Base-by-base conservation (phyloP, 2,329 filamentous ascomycete species). In the Rhinocladiella similis region DNA sequence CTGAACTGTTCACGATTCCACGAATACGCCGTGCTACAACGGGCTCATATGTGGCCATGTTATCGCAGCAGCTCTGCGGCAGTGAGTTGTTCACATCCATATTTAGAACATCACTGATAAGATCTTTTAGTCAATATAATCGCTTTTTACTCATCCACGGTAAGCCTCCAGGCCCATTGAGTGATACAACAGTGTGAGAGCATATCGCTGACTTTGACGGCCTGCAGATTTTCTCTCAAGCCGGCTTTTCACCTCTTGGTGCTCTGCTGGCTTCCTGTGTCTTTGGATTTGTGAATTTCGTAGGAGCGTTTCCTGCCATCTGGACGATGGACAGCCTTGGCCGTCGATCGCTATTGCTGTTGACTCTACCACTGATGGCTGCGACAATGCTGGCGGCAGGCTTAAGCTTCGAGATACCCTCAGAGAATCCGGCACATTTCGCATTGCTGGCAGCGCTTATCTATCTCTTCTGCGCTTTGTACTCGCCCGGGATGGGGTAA, bases 131-230 rank as follows among this genome's bases (percentile, higher is more conserved):
- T 87, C 70, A 87, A 88, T 66, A 87, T 89, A 53, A 87, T 89
- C 50, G 83, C 85, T 3, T 89, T 89, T 70, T 90, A 90, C 70
- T 86, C 83, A 1, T 83, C 83, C 54, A 78, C 67, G n/a, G 78
- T 60, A 57, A 36, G 53, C 18, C 13, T n/a, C 36, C 38, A 16
- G 5, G 38, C 10, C 38, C 14, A 19, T 29, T 2, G 19, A 27
- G 5, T 35, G 36, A 51, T 27, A 33, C 6, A 7, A 12, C 3
- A 6, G 7, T 33, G 7, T 3, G 10, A 33, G 29, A 7, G 10
- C 29, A 7, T 33, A 9, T 46, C 10, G 36, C 14, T 41, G 38
- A 41, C n/a, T 41, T 19, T 13, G 43, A 27, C 20, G 10, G 14
- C 16, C 19, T 20, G 20, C 77, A 83, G 63, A 81, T 85, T 54